Base-by-base conservation (phyloP, 805 yeast species). In the Kazachstania africana region DNA sequence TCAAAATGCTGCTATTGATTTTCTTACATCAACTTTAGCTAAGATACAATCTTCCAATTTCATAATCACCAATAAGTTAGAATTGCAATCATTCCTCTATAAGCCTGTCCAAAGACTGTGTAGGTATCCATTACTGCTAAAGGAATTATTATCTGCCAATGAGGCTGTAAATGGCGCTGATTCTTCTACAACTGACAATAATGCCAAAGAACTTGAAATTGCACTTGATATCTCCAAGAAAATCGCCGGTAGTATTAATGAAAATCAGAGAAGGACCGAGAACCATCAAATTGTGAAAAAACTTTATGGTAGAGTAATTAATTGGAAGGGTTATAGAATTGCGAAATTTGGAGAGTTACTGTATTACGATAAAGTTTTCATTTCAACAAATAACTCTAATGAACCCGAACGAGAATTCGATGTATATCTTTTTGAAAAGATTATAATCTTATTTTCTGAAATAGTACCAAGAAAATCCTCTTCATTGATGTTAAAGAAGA, bases 21-120 rank as follows among this genome's bases (percentile, higher is more conserved):
- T 84, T 34, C 80, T 91, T 24, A 63, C 66, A 27, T 48, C 57
- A 9, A 53, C 53, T 16, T 40, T 55, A 31, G 50, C 54, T 18
- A 51, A 57, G 19, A 69, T 67, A 41, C 84, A 81, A 19, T 68
- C 73, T 4, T 50, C 65, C 4, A 72, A 71, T 43, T 65, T 84
- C 32, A 58, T 85, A 24, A 73, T 87, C 37, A 88, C 77, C 41
- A 88, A 91, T 17, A 79, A 83, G 26, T 76, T 85, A 50, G 98
- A 88, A 55, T 65, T 91, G 33, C 97, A 82, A 51, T 76, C 88
- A 31, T 82, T 82, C 55, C 65, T 91, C 26, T 72, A 91, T 44
- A 91, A 88, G 54, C 99, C 99, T 0, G 83, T 91, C 24, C 99
- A 91, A 62, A 70, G 99, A 40, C 67, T 91, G n/a, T 83, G 95